These are phyloP conservation scores for Yarrowia galli DNA, from an alignment of 1,139 yeast genomes.

Conservation along the genomic window DNA sequence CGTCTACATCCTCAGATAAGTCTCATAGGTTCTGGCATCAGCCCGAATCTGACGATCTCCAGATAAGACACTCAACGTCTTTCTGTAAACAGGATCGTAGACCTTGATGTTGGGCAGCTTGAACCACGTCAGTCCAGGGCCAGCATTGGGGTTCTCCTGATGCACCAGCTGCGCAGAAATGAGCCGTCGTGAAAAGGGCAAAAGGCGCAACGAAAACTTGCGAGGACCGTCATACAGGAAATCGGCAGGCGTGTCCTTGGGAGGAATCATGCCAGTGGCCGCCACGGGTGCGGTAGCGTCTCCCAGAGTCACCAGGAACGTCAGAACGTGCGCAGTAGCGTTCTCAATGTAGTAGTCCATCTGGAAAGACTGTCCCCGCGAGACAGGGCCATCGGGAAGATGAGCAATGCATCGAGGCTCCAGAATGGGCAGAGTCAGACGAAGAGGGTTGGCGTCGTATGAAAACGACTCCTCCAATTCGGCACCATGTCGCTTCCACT, in stretches of 20 bases:
- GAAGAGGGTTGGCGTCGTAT: constrained; percentile 26
- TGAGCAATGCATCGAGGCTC: constrained; percentile 72
- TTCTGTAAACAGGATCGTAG: constrained; percentile 70
- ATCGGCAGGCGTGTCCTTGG: constrained; percentile 49
- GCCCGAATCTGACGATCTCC: constrained; percentile 52
- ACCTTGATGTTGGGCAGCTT: constrained; percentile 66
- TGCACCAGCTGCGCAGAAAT: constrained; percentile 25
- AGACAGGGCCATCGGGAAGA: constrained; percentile 44
- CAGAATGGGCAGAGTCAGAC: constrained; percentile 62
- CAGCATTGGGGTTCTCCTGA: constrained; percentile 24
- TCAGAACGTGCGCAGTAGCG: constrained; percentile 72
- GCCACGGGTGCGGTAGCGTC: constrained; percentile 20
- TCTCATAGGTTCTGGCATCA: constrained; percentile 42
- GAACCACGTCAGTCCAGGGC: constrained; percentile 44
- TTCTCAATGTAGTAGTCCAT: constrained; percentile 69
- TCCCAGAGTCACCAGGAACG: constrained; percentile 60
- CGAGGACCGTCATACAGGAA: constrained; percentile 55
- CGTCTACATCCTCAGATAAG: constrained; percentile 24
- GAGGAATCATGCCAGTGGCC: constrained; percentile 24
- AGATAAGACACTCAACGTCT: constrained; percentile 63
- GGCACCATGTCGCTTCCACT: constrained; percentile 3
- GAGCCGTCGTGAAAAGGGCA: constrained; percentile 65
- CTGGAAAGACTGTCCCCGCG: constrained; percentile 27
- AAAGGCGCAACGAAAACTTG: constrained; percentile 56
- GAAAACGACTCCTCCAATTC: constrained; percentile 4